phyloP scores from a whole-genome alignment of 164 flowering plant species.

The Aristolochia californica region DNA sequence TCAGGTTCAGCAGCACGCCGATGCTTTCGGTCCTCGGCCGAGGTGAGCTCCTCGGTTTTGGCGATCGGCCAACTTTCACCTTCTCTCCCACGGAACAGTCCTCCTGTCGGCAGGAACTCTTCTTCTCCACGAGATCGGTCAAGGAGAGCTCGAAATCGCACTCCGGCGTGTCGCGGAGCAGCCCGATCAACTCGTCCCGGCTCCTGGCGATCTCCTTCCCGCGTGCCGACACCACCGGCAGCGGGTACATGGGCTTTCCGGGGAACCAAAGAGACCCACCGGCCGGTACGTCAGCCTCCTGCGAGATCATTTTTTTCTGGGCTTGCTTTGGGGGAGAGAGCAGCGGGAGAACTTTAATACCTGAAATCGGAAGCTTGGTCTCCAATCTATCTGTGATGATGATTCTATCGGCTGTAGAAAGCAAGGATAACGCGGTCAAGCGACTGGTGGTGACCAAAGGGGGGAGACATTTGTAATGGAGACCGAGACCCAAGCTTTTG shows the following conservation, averaged over 20 bases:
- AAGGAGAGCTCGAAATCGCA: slow-evolving; percentile 3
- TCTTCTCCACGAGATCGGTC: slow-evolving; percentile 4
- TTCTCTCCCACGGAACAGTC: not conserved
- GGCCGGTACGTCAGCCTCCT: not conserved
- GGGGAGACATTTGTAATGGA: too few relatives aligned
- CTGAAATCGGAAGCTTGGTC: too few relatives aligned
- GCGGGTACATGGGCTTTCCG: not conserved
- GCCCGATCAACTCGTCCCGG: not conserved
- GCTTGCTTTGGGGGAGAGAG: not conserved
- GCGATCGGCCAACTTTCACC: not conserved
- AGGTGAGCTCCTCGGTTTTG: not conserved
- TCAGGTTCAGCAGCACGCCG: not conserved
- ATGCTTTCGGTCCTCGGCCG: not conserved
- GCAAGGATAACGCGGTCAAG: too few relatives aligned
- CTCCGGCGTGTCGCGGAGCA: slow-evolving; percentile 2
- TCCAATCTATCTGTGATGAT: too few relatives aligned
- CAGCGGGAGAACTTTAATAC: not conserved
- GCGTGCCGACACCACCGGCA: not conserved
- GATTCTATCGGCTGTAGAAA: too few relatives aligned
- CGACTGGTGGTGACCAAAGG: too few relatives aligned
- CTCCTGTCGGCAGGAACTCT: not conserved
- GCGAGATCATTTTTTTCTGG: not conserved
- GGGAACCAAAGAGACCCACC: not conserved
- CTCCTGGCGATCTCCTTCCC: slow-evolving; percentile 3
- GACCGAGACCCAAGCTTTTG: too few relatives aligned